These are phyloP conservation scores for Botrytis paeoniae DNA, from an alignment of 2,329 filamentous ascomycete genomes.

Conservation along the genomic window DNA sequence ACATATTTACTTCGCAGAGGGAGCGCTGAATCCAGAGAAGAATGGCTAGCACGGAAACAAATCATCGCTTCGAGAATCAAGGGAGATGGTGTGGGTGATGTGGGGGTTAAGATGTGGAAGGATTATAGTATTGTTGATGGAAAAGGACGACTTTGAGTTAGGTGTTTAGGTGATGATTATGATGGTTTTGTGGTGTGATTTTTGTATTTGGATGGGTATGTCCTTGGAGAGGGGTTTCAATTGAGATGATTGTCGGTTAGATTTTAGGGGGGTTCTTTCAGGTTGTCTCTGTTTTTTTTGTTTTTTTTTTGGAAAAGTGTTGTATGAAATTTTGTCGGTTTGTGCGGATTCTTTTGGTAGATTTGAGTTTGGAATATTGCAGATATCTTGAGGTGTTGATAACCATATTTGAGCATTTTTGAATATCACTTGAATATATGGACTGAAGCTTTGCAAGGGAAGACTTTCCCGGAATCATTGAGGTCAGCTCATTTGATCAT, in stretches of 20 bases:
- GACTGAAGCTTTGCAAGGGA: neutral
- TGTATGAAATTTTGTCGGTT: neutral
- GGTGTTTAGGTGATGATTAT: neutral
- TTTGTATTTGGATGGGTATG: neutral
- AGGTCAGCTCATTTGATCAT: neutral
- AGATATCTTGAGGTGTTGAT: neutral
- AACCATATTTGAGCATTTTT: neutral
- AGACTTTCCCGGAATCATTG: neutral
- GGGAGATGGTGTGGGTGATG: neutral
- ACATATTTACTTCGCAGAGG: constrained; percentile 14
- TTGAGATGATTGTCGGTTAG: neutral
- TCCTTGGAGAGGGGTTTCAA: neutral
- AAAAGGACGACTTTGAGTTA: neutral
- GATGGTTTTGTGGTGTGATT: neutral
- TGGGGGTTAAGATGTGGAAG: neutral
- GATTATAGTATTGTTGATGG: neutral
- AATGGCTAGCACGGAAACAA: constrained; percentile 2
- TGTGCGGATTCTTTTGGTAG: neutral
- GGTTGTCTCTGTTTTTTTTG: neutral
- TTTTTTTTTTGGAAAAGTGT: too few species aligned
- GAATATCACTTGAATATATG: neutral
- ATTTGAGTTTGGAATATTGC: neutral
- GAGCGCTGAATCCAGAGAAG: constrained; percentile 9
- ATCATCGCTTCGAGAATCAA: neutral
- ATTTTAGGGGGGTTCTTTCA: neutral